Conservation (phyloP, 1,139 yeast genomes). For the Debaryomycetaceae sp. region DNA sequence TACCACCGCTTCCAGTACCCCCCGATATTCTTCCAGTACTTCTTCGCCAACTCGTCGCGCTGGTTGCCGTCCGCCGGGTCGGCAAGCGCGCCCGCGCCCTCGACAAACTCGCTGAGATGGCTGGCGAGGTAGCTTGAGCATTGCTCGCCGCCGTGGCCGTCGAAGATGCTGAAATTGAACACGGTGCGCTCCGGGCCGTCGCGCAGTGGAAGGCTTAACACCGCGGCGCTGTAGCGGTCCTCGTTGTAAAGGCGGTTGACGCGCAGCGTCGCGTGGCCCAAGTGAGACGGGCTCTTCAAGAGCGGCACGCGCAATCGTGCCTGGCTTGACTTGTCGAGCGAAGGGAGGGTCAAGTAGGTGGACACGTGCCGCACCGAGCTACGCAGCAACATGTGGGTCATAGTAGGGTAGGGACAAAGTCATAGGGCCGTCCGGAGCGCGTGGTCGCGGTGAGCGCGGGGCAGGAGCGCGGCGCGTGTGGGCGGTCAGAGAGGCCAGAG, state of each 20-base stretch:
- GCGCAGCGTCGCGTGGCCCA: constrained; percentile 78
- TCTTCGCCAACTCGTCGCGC: constrained; percentile 37
- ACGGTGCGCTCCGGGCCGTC: constrained; percentile 13
- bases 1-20: constrained; percentile 88
- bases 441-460: too few relatives aligned
- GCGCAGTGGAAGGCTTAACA: constrained; percentile 33
- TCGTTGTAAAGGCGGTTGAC: constrained; percentile 78
- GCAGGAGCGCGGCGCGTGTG: too few relatives aligned
- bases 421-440: too few relatives aligned
- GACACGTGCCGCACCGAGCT: constrained; percentile 15
- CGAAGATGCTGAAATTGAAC: constrained; percentile 73
- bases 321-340: constrained; percentile 22
- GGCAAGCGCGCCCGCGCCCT: constrained; percentile 22
- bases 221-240: constrained; percentile 67
- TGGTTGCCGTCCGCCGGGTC: constrained; percentile 18
- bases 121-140: constrained; percentile 60
- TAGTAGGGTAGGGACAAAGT: too few relatives aligned
- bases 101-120: constrained; percentile 55
- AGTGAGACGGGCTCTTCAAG: constrained; percentile 64
- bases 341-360: constrained; percentile 24
- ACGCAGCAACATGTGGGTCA: too few relatives aligned
- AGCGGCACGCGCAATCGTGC: constrained; percentile 47
- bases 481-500: too few relatives aligned
- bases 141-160: constrained; percentile 90
- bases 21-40: constrained; percentile 59